Evolutionary conservation across 1,284 basidiomycete species (phyloP), one percentile per base, ranked within the genome.

Genomic region (Irpex sp.): DNA sequence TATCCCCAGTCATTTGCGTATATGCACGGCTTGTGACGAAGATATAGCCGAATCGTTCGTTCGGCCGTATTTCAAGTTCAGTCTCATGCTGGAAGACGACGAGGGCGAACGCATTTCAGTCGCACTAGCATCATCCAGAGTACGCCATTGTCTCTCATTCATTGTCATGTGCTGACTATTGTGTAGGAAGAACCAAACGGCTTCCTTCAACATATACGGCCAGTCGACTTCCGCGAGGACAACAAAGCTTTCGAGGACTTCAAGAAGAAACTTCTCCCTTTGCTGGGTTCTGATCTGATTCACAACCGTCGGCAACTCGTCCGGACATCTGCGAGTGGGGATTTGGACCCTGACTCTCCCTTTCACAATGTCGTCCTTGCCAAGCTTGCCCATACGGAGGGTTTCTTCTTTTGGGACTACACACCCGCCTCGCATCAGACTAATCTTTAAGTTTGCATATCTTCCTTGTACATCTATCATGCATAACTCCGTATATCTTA

Each of bases 21-120:
- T 76, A 21, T 88, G 87, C 64, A 66, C 75, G 6, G 67, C 71
- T 12, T 89, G 87, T 67, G 73, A 76, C 57, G 82, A 86, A 33
- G 68, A 62, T 21, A 72, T 71, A 70, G 74, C 75, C 57, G 78
- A 82, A 55, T 78, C 81, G 61, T 77, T 77, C 64, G 77, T 80
- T 56, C 73, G 73, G 52, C 79, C 79, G 59, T 71, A 75, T 57
- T 86, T 78, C 61, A 69, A 78, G 56, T 71, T 87, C 57, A 80
- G 76, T 60, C 64, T 88, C 53, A 69, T 73, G 21, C 67, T 88
- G 8, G 73, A 82, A 67, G 86, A 88, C 63, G 77, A 78, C 47
- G 68, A 73, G 10, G 79, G 76, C 6, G 64, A 69, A 3, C 70
- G 73, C 23, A 65, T 87, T 10, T 67, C 73, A 7, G 73, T 86